These are phyloP conservation scores for Lonicera japonica DNA, from an alignment of 129 eudicot species.

Conservation along the genomic window DNA sequence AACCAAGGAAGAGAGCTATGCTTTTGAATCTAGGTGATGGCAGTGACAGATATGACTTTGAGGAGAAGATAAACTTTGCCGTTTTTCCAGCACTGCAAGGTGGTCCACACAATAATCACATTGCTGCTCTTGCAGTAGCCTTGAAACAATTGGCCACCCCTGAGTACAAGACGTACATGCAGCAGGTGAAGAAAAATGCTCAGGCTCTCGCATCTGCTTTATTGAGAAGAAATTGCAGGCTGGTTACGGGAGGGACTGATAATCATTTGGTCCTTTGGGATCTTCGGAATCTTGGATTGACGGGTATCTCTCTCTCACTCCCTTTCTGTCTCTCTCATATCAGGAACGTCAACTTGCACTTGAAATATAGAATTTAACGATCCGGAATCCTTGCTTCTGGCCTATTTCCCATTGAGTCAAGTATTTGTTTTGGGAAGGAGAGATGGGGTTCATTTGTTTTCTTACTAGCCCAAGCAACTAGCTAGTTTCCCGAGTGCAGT, in stretches of 20 bases:
- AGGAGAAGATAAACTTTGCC: conserved; percentile 89
- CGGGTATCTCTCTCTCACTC: conserved; percentile 35
- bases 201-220: conserved; percentile 87
- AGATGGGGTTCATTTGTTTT: too few species aligned
- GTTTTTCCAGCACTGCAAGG: conserved; percentile 98
- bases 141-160: conserved; percentile 86
- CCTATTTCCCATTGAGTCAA: too few species aligned
- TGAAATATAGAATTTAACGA: too few species aligned
- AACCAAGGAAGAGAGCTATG: conserved; percentile 64
- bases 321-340: too few species aligned
- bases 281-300: conserved; percentile 79
- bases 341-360: too few species aligned
- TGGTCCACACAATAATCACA: conserved; percentile 97
- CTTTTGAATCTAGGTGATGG: conserved; percentile 70
- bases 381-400: too few species aligned
- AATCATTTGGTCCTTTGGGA: conserved; percentile 96
- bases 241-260: conserved; percentile 97
- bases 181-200: conserved; percentile 97
- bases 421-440: too few species aligned
- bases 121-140: conserved; percentile 94
- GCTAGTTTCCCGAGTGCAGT: too few species aligned
- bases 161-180: conserved; percentile 84
- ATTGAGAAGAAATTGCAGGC: conserved; percentile 65
- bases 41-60: conserved; percentile 73
- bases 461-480: too few species aligned